These are phyloP conservation scores for Cercospora sp. DNA, from an alignment of 2,329 filamentous ascomycete genomes.

Conservation along the genomic window DNA sequence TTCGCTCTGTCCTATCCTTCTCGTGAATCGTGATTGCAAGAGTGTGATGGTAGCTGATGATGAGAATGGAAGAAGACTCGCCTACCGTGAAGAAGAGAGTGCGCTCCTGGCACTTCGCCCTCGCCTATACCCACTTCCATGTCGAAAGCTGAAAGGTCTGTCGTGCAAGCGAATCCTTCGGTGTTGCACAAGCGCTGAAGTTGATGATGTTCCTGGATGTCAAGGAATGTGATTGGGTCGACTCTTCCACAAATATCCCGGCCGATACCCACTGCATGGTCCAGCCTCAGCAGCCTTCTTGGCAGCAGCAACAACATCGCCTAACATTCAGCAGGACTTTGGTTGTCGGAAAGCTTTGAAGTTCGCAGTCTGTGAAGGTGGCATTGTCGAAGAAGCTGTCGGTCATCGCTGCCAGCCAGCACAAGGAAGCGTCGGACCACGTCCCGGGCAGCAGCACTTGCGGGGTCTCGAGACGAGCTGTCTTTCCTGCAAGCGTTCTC, in stretches of 20 bases:
- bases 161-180: slow-evolving; percentile 9
- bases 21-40: neutral
- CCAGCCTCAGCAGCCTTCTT: neutral
- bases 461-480: neutral
- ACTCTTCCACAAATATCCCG: slow-evolving; percentile 4
- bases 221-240: slow-evolving; percentile 2
- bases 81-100: neutral
- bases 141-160: slow-evolving; percentile 1
- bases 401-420: neutral
- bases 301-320: neutral
- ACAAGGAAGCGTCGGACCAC: neutral
- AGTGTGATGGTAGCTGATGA: neutral
- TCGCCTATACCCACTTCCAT: neutral
- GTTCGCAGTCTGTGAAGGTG: neutral
- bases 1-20: neutral
- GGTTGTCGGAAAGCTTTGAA: too few relatives aligned
- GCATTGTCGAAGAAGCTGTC: neutral
- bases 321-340: neutral
- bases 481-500: too few relatives aligned
- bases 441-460: neutral
- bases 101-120: neutral
- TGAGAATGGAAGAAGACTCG: neutral
- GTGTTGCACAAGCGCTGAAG: slow-evolving; percentile 6
- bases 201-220: slow-evolving; percentile 7
- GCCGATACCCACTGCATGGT: neutral